Evolutionary conservation across 257 asterid species (phyloP), one percentile per base, ranked within the genome.

Genomic region (Nicotiana sylvestris): DNA sequence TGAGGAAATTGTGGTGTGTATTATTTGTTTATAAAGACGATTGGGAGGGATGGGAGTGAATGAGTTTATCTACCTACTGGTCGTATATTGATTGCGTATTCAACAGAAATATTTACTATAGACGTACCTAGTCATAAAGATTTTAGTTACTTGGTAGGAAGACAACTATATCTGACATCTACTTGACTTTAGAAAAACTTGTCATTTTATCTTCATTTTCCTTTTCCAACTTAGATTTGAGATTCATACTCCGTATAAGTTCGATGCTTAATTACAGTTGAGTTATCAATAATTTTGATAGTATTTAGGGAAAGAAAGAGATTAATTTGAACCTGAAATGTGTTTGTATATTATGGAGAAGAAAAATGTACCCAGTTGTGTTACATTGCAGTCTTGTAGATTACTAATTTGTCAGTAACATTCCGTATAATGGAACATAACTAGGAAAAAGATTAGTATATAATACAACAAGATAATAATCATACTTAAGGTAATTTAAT

Each of bases 21-120:
- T 61, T 0, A 64, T 66, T 65, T 55, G 76, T 16, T 82, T 66
- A 56, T 82, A 82, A 66, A 67, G 77, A 37, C 9, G 6, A 61
- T 16, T 9, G 65, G 15, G n/a, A 35, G 5, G 64, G 27, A 17
- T 6, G 12, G 78, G 76, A 21, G 25, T 85, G 51, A 85, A 85
- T 78, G 78, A 60, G 33, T 72, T 69, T 78, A 78, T 66, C 85
- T 76, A 81, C 83, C 67, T n/a, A 12, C 60, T 10, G n/a, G 25
- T 25, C 79, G 25, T 74, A 74, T 13, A 74, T 72, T 72, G 57
- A 72, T 46, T 46, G 61, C 27, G 15, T 46, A 46, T 51, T 6
- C 79, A 74, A 15, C 61, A 74, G 57, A 74, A 46, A 3, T 49
- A 74, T 46, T 74, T 74, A 72, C 61, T 49, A 72, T 46, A 15